These are phyloP conservation scores for Pythium sukuiense DNA, from an alignment of 352 stramenopile species.

Conservation along the genomic window DNA sequence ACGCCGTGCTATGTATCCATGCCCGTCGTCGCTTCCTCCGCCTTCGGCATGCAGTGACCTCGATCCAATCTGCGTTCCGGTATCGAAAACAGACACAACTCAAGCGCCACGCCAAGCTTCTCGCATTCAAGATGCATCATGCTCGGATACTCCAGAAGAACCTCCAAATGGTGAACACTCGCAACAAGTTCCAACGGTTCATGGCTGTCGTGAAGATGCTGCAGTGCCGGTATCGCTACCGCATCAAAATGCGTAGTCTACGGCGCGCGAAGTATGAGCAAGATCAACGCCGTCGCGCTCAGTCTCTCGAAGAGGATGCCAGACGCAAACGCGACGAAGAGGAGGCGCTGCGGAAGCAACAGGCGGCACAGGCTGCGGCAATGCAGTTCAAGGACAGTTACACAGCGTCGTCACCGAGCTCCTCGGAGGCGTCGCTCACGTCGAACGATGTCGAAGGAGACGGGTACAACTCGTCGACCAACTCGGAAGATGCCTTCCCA, in stretches of 20 bases:
- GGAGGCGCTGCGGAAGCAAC: conserved; percentile 17
- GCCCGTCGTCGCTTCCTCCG: conserved; percentile 60
- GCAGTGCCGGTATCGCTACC: conserved; percentile 72
- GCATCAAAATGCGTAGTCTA: conserved; percentile 29
- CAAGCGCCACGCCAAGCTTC: conserved; percentile 31
- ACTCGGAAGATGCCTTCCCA: conserved; percentile 65
- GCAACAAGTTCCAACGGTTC: conserved; percentile 56
- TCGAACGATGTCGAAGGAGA: conserved; percentile 80
- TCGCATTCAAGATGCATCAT: conserved; percentile 42
- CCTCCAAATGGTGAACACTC: conserved; percentile 52
- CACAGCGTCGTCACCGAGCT: conserved; percentile 70
- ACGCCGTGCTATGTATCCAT: conserved; percentile 61
- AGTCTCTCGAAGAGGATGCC: conserved; percentile 9
- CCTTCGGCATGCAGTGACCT: conserved; percentile 48
- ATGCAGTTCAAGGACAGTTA: conserved; percentile 67
- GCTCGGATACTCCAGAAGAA: conserved; percentile 55
- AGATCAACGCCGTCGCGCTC: not conserved
- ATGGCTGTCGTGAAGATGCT: conserved; percentile 55
- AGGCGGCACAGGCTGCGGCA: conserved; percentile 17
- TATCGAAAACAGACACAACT: conserved; percentile 47
- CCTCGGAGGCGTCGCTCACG: conserved; percentile 51
- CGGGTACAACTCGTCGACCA: conserved; percentile 55
- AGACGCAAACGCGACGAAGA: conserved; percentile 31
- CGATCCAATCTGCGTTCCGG: conserved; percentile 61
- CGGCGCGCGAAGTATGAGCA: conserved; percentile 22